These are phyloP conservation scores for Fusarium udum DNA, from an alignment of 2,329 filamentous ascomycete genomes.

Conservation along the genomic window DNA sequence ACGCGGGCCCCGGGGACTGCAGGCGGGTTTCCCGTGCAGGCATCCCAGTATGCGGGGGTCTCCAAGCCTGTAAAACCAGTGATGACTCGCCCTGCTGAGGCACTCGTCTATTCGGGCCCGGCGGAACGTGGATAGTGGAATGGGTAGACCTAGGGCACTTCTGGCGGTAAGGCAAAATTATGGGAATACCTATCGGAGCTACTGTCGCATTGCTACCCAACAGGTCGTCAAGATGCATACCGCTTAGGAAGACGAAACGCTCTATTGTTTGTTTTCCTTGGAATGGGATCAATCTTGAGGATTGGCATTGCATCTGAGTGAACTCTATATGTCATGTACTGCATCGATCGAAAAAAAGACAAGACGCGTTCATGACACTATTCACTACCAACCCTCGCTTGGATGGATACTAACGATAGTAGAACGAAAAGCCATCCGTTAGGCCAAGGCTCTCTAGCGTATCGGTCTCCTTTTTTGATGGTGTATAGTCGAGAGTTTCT, in stretches of 20 bases:
- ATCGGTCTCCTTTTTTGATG: slow-evolving; percentile 3
- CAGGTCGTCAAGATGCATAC: slow-evolving; percentile 29
- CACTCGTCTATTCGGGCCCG: slow-evolving; percentile 25
- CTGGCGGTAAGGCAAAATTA: slow-evolving; percentile 35
- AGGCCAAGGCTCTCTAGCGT: slow-evolving; percentile 20
- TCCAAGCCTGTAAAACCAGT: slow-evolving; percentile 37
- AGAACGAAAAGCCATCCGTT: slow-evolving; percentile 16
- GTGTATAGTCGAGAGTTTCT: slow-evolving; percentile 15
- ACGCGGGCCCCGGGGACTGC: slow-evolving; percentile 39
- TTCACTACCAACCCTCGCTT: slow-evolving; percentile 7
- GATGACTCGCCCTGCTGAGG: slow-evolving; percentile 33
- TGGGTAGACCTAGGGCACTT: slow-evolving; percentile 22
- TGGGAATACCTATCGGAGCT: slow-evolving; percentile 34
- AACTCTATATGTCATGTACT: not conserved
- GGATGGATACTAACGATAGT: not conserved
- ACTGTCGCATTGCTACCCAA: slow-evolving; percentile 46
- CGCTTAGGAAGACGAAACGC: slow-evolving; percentile 16
- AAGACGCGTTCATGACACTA: slow-evolving; percentile 7
- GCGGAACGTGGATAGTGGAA: slow-evolving; percentile 32
- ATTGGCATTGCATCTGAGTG: not conserved
- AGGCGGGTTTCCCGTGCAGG: slow-evolving; percentile 42
- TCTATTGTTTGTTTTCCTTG: slow-evolving; percentile 19
- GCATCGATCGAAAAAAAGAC: not conserved
- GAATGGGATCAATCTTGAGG: slow-evolving; percentile 2
- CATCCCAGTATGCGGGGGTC: slow-evolving; percentile 32